Percentiles rank a stretch among this genome's conserved stretches.
Conservation (phyloP, 495 filamentous ascomycete species). For the Tuber magnatum region DNA sequence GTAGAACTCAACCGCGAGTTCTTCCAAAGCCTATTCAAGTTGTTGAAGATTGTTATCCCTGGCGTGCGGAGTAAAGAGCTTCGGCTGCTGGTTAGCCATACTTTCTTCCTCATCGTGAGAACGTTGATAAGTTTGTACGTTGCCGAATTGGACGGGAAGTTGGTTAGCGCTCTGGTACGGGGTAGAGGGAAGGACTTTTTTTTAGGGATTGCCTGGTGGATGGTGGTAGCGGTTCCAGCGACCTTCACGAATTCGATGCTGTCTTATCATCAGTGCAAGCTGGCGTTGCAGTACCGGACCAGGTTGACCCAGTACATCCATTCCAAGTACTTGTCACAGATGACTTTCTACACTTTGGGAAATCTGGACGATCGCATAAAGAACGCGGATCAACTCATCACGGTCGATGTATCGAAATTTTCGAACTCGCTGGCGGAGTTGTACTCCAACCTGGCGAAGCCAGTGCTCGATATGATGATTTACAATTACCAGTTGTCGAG, state of each 20-base stretch:
- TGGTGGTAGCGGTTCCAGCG: constrained; percentile 92
- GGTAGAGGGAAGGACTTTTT: constrained; percentile 89
- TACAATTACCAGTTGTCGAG: constrained; percentile 90
- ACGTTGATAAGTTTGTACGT: constrained; percentile 92
- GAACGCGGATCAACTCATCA: constrained; percentile 95
- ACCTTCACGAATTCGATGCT: constrained; percentile 99
- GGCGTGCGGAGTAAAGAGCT: constrained; percentile 84
- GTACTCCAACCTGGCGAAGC: constrained; percentile 96
- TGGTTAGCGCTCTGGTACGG: constrained; percentile 84
- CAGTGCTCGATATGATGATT: constrained; percentile 86
- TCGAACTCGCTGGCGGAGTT: constrained; percentile 90
- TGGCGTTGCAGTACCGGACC: constrained; percentile 84
- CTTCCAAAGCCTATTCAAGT: constrained; percentile 70
- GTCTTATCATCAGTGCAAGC: constrained; percentile 94
- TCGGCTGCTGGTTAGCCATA: constrained; percentile 75
- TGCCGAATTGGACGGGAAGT: constrained; percentile 83
- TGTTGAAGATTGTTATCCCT: constrained; percentile 82
- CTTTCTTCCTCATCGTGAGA: constrained; percentile 68
- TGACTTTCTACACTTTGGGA: constrained; percentile 96
- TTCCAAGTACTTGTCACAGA: constrained; percentile 82
- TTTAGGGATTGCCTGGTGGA: constrained; percentile 90
- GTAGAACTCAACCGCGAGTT: constrained; percentile 94
- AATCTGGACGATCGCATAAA: constrained; percentile 96
- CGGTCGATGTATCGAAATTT: constrained; percentile 91
- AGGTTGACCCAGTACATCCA: constrained; percentile 88